Percentiles rank a stretch among this genome's conserved stretches.
phyloP scores from a whole-genome alignment of 2,329 filamentous ascomycete species.

The Penicillium sp. region DNA sequence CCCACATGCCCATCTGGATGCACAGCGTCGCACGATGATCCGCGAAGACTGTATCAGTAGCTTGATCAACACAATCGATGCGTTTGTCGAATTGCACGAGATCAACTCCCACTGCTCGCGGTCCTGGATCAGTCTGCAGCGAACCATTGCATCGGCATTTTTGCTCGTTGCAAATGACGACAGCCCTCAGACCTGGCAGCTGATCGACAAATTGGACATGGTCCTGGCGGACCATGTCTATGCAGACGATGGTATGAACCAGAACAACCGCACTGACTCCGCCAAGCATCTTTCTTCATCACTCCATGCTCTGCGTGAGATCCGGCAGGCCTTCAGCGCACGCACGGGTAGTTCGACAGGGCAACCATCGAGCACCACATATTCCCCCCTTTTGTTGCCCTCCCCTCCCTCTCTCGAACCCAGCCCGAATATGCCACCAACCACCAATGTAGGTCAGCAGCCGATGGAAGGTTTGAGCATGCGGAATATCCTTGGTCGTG shows the following conservation, averaged over 20 bases:
- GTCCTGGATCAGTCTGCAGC: constrained; percentile 43
- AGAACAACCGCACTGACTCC: constrained; percentile 32
- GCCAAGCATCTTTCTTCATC: constrained; percentile 35
- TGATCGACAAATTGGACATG: constrained; percentile 30
- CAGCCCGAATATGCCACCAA: constrained; percentile 3
- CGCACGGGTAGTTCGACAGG: constrained; percentile 6
- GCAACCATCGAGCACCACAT: neutral
- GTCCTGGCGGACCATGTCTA: constrained; percentile 34
- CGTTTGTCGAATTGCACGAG: constrained; percentile 53
- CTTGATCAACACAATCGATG: constrained; percentile 53
- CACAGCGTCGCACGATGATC: constrained; percentile 36
- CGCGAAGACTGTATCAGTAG: constrained; percentile 54
- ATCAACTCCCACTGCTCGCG: constrained; percentile 38
- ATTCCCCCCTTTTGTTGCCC: constrained; percentile 12
- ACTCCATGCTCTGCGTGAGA: constrained; percentile 32
- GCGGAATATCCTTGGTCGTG: constrained; percentile 32
- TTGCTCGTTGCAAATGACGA: constrained; percentile 35
- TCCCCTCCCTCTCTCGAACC: constrained; percentile 15
- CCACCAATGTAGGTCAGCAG: neutral
- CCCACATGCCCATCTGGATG: constrained; percentile 39
- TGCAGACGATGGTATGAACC: constrained; percentile 22
- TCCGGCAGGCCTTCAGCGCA: constrained; percentile 28
- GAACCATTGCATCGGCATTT: constrained; percentile 43
- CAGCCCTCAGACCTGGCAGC: constrained; percentile 24
- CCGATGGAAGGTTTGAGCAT: constrained; percentile 27